Evolutionary conservation across 805 yeast genomes (phyloP), one percentile per base, ranked within the genome.

Genomic region (Starmerella powellii): DNA sequence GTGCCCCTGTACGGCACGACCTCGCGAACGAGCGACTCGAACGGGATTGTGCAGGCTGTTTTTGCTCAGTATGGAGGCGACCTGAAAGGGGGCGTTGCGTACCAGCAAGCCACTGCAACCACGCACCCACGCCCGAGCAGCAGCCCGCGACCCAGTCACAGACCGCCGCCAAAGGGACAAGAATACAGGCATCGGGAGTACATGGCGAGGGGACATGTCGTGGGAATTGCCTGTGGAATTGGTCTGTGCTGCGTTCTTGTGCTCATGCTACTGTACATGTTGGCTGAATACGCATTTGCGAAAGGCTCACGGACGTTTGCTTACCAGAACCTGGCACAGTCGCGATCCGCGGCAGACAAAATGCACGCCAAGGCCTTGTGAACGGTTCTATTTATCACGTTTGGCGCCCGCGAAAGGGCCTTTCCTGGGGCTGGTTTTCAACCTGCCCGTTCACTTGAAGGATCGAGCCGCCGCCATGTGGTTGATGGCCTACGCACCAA

Each of bases 171-270:
- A 20, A 33, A 16, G 33, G 20, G 33, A 29, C 40, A 8, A n/a
- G 20, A 5, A 15, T 12, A 12, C 20, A 10, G 15, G 49, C 37
- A 31, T 41, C 8, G 29, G 2, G 27, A 51, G 13, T 46, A 51
- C 42, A 63, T 70, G 59, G 60, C 66, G 11, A 57, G 73, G 17
- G 87, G 91, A 0, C 78, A 70, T 52, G 77, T 80, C 23, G 85
- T 78, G 3, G 69, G 82, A 23, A 71, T 80, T 34, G 74, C 81
- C 0, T 65, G 78, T 32, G 91, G 86, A 0, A 63, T 78, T 41
- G 75, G 88, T 0, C 51, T 81, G 26, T 83, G 69, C 1, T 62
- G 75, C 13, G 62, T 68, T 49, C 49, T 63, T 26, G 41, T 70
- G 8, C 44, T 73, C 21, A 59, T 68, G 8, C 58, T 58, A 16